Percentiles rank a stretch among this genome's conserved stretches.
phyloP scores from a whole-genome alignment of 805 yeast species.

The Cyberlindnera euphorbiiphila region DNA sequence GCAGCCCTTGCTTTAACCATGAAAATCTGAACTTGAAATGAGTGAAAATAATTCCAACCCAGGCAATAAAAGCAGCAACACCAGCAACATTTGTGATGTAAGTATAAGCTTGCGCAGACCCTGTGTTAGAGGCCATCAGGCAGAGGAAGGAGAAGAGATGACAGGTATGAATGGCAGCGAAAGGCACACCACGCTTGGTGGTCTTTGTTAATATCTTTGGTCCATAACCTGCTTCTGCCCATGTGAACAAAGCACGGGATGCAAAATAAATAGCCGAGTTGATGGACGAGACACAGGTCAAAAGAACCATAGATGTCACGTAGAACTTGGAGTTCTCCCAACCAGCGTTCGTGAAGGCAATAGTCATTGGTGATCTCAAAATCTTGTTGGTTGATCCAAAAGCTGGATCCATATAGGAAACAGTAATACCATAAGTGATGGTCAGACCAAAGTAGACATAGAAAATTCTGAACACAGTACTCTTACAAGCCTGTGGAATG shows the following conservation, averaged over 20 bases:
- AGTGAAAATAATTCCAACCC: slow-evolving; percentile 59
- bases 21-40: slow-evolving; percentile 69
- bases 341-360: slow-evolving; percentile 66
- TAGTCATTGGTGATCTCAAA: slow-evolving; percentile 64
- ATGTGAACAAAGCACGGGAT: slow-evolving; percentile 59
- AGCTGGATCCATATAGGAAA: slow-evolving; percentile 61
- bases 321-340: slow-evolving; percentile 61
- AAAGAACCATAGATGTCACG: slow-evolving; percentile 62
- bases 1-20: slow-evolving; percentile 53
- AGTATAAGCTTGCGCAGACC: slow-evolving; percentile 56
- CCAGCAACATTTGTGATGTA: slow-evolving; percentile 74
- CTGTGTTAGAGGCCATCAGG: slow-evolving; percentile 45
- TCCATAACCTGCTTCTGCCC: slow-evolving; percentile 59
- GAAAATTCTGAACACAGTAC: slow-evolving; percentile 60
- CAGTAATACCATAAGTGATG: slow-evolving; percentile 63
- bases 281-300: slow-evolving; percentile 65
- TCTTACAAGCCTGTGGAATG: slow-evolving; percentile 66
- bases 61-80: slow-evolving; percentile 68
- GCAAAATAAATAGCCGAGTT: slow-evolving; percentile 69
- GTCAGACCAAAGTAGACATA: slow-evolving; percentile 60
- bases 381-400: slow-evolving; percentile 34
- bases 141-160: slow-evolving; percentile 60
- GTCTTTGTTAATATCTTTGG: slow-evolving; percentile 52
- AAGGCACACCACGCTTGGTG: slow-evolving; percentile 61
- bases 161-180: slow-evolving; percentile 52